phyloP scores from a whole-genome alignment of 768 basidiomycete genomes.

The Pleurotus tuber-regium region DNA sequence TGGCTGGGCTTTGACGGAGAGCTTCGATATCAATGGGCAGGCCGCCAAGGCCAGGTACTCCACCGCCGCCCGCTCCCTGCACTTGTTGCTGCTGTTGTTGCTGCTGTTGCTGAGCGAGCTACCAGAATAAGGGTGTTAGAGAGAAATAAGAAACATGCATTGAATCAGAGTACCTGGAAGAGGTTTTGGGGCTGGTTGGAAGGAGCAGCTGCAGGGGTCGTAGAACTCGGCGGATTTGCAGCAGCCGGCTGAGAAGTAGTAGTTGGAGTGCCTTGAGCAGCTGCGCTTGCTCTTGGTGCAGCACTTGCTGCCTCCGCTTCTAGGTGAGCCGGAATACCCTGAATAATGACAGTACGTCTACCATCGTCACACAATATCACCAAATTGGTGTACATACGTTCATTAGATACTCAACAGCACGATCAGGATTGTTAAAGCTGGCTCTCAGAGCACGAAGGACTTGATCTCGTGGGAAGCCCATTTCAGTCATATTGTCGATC shows the following conservation, averaged over 20 bases:
- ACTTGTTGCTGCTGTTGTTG: constrained; percentile 39
- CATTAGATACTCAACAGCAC: constrained; percentile 98
- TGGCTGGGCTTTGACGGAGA: constrained; percentile 60
- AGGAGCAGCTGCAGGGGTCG: constrained; percentile 27
- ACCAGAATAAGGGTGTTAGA: constrained; percentile 10
- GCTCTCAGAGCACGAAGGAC: constrained; percentile 85
- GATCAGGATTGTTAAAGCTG: constrained; percentile 95
- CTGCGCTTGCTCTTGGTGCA: constrained; percentile 29
- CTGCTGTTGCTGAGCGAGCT: constrained; percentile 77
- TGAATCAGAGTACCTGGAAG: constrained; percentile 61
- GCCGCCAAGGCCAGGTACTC: constrained; percentile 24
- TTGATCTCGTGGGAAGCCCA: constrained; percentile 90
- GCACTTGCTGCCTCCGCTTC: constrained; percentile 43
- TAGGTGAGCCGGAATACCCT: constrained; percentile 82
- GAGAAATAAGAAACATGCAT: no score
- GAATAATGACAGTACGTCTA: neutral
- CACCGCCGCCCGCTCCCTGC: constrained; percentile 34
- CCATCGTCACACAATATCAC: constrained; percentile 13
- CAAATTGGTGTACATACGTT: constrained; percentile 49
- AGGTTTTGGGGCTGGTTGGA: constrained; percentile 72
- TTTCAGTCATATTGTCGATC: constrained; percentile 83
- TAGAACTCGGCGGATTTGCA: neutral
- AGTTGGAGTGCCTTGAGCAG: constrained; percentile 28
- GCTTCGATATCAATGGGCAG: constrained; percentile 43
- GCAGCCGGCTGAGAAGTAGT: constrained; percentile 23